Evolutionary conservation across 352 stramenopile species (phyloP).

Genomic region (Pythium vanterpoolii): DNA sequence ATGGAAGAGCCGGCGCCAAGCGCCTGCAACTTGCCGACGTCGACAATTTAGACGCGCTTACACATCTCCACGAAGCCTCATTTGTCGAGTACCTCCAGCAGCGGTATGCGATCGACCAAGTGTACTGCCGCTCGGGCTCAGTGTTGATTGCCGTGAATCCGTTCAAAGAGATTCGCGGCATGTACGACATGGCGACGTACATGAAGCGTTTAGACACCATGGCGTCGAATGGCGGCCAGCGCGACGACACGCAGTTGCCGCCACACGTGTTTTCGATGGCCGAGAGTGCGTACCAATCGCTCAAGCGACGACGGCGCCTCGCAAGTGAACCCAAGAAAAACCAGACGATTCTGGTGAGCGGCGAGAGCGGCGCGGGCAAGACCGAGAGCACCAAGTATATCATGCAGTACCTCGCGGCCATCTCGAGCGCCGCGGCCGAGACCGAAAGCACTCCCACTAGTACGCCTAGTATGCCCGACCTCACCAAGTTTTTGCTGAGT

Average conservation of each 20-base stretch:
- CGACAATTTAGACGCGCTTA: constrained; percentile 69
- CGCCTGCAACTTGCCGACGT: constrained; percentile 43
- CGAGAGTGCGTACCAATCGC: constrained; percentile 61
- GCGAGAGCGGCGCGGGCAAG: constrained; percentile 84
- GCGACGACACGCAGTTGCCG: constrained; percentile 34
- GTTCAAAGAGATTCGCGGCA: constrained; percentile 62
- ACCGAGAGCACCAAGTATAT: constrained; percentile 90
- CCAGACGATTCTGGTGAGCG: constrained; percentile 86
- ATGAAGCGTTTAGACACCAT: constrained; percentile 22
- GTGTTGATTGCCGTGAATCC: constrained; percentile 81
- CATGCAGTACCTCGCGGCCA: constrained; percentile 84
- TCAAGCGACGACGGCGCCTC: constrained; percentile 32
- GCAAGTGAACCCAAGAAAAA: constrained; percentile 43
- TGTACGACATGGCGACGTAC: constrained; percentile 59
- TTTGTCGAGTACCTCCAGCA: constrained; percentile 80
- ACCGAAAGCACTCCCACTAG: background rate
- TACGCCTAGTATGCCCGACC: background rate
- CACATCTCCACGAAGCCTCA: constrained; percentile 73
- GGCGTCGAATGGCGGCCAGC: constrained; percentile 19
- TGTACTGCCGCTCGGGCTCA: constrained; percentile 72
- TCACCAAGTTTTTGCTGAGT: constrained; percentile 54
- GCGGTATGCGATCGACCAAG: constrained; percentile 64
- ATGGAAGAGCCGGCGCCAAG: constrained; percentile 1
- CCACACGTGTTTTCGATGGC: constrained; percentile 85
- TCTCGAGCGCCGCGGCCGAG: constrained; percentile 12